Evolutionary conservation across 768 basidiomycete genomes (phyloP).

Genomic region (Leccinum subtestaceum): DNA sequence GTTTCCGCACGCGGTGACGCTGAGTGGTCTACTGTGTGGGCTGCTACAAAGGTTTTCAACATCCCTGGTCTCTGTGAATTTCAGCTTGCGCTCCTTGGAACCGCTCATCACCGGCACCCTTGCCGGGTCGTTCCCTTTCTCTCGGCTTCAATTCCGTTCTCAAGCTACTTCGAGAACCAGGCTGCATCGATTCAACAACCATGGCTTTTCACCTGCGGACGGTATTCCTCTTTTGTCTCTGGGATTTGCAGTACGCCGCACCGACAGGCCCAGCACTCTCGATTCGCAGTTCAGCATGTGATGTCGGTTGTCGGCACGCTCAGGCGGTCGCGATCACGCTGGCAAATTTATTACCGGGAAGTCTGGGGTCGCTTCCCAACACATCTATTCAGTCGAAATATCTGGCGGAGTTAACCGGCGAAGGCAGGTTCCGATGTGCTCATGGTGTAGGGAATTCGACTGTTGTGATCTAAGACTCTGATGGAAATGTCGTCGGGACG

Average conservation of each 20-base stretch:
- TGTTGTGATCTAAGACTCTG: no score
- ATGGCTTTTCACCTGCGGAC: conserved; percentile 38
- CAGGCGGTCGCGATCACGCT: conserved; percentile 53
- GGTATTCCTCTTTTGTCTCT: conserved; percentile 22
- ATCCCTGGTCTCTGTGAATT: conserved; percentile 22
- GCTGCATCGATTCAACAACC: conserved; percentile 36
- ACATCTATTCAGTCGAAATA: conserved; percentile 36
- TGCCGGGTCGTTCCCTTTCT: conserved; percentile 27
- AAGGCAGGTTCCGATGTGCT: conserved; percentile 14
- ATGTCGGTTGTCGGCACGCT: conserved; percentile 35
- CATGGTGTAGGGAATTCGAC: no score
- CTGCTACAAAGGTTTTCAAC: conserved; percentile 17
- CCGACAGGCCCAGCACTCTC: conserved; percentile 32
- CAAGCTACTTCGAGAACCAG: conserved; percentile 38
- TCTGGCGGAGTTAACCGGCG: conserved; percentile 36
- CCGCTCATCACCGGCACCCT: conserved; percentile 1
- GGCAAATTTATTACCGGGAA: conserved; percentile 46
- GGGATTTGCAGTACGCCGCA: conserved; percentile 5
- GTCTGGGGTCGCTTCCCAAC: conserved; percentile 17
- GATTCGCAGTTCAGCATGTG: conserved; percentile 44
- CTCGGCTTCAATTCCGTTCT: conserved; percentile 32
- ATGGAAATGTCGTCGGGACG: no score
- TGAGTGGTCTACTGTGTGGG: conserved; percentile 8
- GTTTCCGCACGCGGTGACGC: neutral
- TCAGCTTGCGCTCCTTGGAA: conserved; percentile 20